Base-by-base conservation (phyloP, 2,329 filamentous ascomycete genomes). In the Aspergillus latus region DNA sequence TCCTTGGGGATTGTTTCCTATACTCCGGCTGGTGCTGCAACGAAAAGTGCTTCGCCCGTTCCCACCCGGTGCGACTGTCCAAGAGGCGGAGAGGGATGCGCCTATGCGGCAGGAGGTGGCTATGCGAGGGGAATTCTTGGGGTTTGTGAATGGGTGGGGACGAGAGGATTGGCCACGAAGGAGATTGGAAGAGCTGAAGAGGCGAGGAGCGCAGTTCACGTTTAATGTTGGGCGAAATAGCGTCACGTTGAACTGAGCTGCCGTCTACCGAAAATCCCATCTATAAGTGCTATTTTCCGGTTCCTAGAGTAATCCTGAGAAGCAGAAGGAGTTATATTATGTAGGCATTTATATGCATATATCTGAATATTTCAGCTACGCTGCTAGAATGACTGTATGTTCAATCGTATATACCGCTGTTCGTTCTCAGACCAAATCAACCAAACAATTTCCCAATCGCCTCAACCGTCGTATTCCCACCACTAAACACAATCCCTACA, bases 381-480 rank as follows among this genome's bases (percentile, higher is more conserved):
- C 21, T 21, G 11, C 26, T 10, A 36, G 30, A 36, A 8, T 21
- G 29, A 11, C 30, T 30, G 9, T 21, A 48, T 39, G 46, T 37
- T 16, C 15, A 49, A 34, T 13, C 21, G 15, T 5, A 21, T 28
- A 52, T n/a, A 13, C 15, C 36, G 21, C 21, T 3, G 21, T 21
- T 21, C 21, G 21, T 21, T 11, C 11, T 3, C 39, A 3, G n/a
- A 13, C 8, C 32, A 39, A 11, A 45, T 58, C 40, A 65, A 30
- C 49, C 37, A 47, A 84, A 86, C 40, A 87, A 70, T 69, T 82
- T 80, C 26, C 71, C 74, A 62, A 87, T 80, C 1, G 82, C 83
- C 65, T 87, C 84, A 9, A 87, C 75, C 0, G 84, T 86, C 2
- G 84, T 87, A 68, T 87, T 87, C 0, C 84, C 84, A n/a, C 84